phyloP scores from a whole-genome alignment of 23 red algal species.

The Agarophyton chilense region DNA sequence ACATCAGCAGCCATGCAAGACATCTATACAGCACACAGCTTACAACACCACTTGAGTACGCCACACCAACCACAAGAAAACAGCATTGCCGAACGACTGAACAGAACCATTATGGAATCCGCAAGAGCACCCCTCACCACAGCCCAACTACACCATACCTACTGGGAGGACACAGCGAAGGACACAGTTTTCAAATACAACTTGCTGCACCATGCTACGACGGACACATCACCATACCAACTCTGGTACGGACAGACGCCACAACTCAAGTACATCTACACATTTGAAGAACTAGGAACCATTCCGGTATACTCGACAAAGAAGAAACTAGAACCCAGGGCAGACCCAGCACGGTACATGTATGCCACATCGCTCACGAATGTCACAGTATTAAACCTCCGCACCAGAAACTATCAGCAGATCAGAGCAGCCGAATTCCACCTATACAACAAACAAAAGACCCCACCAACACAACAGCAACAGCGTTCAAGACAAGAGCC shows the following conservation, averaged over 20 bases:
- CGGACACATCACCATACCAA: background rate
- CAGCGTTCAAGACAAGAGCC: background rate
- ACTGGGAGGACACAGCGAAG: background rate
- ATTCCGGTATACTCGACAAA: background rate
- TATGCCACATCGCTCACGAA: background rate
- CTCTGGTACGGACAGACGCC: background rate
- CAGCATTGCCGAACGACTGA: background rate
- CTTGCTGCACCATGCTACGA: background rate
- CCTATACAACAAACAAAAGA: background rate
- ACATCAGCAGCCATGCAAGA: background rate
- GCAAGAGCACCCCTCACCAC: background rate
- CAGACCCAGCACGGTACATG: background rate
- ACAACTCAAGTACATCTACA: background rate
- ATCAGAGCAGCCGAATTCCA: background rate
- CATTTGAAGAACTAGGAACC: background rate
- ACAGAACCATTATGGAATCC: constrained; percentile 1
- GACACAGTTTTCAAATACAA: background rate
- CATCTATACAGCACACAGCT: background rate
- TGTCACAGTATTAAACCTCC: background rate
- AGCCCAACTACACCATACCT: background rate
- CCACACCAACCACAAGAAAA: constrained; percentile 30
- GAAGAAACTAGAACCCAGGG: background rate
- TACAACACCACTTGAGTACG: background rate
- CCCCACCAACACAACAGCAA: background rate
- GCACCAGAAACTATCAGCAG: background rate